Conservation (phyloP, 768 basidiomycete genomes). For the Podaxis pistillaris region DNA sequence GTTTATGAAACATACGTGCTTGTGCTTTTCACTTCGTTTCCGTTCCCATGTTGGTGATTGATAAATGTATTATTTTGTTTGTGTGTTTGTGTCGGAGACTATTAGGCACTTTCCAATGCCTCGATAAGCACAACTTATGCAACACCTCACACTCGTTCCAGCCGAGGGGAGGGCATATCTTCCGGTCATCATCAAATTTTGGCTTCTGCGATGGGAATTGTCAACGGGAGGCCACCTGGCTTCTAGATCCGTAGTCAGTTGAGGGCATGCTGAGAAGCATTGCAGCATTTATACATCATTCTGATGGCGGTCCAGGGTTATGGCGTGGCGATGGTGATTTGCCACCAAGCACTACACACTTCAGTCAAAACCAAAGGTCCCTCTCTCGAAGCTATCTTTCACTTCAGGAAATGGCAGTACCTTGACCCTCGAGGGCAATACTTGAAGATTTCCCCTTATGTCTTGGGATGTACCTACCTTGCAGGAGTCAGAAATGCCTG, state of each 20-base stretch:
- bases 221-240: constrained; percentile 14
- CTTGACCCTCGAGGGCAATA: constrained; percentile 13
- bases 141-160: constrained; percentile 12
- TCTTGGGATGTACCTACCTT: constrained; percentile 16
- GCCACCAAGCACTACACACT: constrained; percentile 16
- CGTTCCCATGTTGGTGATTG: too few relatives aligned
- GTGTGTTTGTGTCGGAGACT: too few relatives aligned
- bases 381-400: constrained; percentile 13
- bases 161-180: constrained; percentile 6
- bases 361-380: constrained; percentile 17
- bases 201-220: constrained; percentile 12
- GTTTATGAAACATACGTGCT: too few relatives aligned
- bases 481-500: constrained; percentile 16
- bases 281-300: constrained; percentile 8
- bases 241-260: constrained; percentile 10
- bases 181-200: neutral
- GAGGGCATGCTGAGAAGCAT: constrained; percentile 9
- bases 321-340: constrained; percentile 16
- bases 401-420: constrained; percentile 12
- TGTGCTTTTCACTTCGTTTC: too few relatives aligned
- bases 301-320: constrained; percentile 18
- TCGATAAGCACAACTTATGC: constrained; percentile 3
- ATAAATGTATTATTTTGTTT: too few relatives aligned
- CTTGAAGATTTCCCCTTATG: constrained; percentile 16
- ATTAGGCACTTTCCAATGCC: constrained; percentile 10